Conservation (phyloP, 768 basidiomycete species). For the Amylocystis lapponica region DNA sequence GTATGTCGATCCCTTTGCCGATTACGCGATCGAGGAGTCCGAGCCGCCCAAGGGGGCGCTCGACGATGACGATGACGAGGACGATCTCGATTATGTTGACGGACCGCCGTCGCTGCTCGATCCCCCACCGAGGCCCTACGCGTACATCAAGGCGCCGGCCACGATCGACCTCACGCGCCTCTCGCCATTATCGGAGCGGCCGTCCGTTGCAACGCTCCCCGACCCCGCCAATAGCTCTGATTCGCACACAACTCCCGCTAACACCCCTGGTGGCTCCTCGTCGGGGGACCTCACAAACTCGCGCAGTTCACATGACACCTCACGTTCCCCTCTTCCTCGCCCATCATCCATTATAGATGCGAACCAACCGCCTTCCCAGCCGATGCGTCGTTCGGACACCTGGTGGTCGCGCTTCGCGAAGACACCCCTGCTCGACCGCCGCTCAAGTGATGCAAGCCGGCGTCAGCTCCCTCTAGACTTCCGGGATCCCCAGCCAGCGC, state of each 20-base stretch:
- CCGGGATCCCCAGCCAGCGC: slow-evolving; percentile 77
- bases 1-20: slow-evolving; percentile 22
- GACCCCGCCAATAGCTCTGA: slow-evolving; percentile 13
- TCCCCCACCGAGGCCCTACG: slow-evolving; percentile 19
- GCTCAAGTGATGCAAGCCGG: slow-evolving; percentile 32
- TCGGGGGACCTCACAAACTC: slow-evolving; percentile 13
- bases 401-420: slow-evolving; percentile 79
- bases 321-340: slow-evolving; percentile 22
- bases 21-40: slow-evolving; percentile 19
- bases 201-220: slow-evolving; percentile 15
- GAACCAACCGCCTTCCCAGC: slow-evolving; percentile 33
- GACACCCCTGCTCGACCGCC: slow-evolving; percentile 58
- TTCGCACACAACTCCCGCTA: slow-evolving; percentile 19
- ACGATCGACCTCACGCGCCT: slow-evolving; percentile 17
- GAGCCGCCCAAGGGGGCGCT: slow-evolving; percentile 14
- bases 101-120: slow-evolving; percentile 14
- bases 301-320: slow-evolving; percentile 21
- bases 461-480: slow-evolving; percentile 39
- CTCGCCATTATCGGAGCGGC: slow-evolving; percentile 20
- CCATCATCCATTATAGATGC: slow-evolving; percentile 41
- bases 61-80: slow-evolving; percentile 16
- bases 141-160: slow-evolving; percentile 10
- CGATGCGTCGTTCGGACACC: slow-evolving; percentile 59
- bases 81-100: slow-evolving; percentile 6
- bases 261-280: slow-evolving; percentile 18